phyloP scores from a whole-genome alignment of 139 green algal species.

The Picochlorum sp. region DNA sequence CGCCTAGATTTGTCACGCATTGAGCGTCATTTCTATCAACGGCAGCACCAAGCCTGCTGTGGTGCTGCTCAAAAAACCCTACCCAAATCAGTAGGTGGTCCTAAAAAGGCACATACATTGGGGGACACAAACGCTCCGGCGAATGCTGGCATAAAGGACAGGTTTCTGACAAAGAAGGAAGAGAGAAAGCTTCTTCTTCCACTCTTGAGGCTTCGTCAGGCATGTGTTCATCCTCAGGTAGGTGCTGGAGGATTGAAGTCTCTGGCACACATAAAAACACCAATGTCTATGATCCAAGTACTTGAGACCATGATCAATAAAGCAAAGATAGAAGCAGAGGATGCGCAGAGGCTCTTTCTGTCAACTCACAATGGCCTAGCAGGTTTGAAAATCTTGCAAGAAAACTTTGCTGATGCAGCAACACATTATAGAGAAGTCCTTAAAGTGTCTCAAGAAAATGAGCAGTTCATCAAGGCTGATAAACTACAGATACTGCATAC shows the following conservation, averaged over 20 bases:
- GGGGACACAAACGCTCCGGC: neutral
- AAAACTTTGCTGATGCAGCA: conserved; percentile 32
- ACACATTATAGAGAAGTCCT: conserved; percentile 61
- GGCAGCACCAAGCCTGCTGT: conserved; percentile 54
- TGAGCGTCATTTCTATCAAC: conserved; percentile 82
- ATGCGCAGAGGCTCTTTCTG: conserved; percentile 70
- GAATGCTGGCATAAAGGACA: conserved; percentile 11
- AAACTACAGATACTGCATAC: conserved; percentile 79
- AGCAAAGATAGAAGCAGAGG: conserved; percentile 74
- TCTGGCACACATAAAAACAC: conserved; percentile 18
- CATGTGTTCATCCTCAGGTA: conserved; percentile 84
- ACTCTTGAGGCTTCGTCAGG: conserved; percentile 78
- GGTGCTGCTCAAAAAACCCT: conserved; percentile 42
- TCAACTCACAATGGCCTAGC: conserved; percentile 72
- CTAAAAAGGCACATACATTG: neutral
- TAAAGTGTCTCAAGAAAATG: conserved; percentile 23
- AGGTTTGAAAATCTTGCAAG: conserved; percentile 57
- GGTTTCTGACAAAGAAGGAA: conserved; percentile 35
- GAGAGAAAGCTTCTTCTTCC: conserved; percentile 48
- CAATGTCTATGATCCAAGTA: conserved; percentile 82
- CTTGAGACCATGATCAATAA: conserved; percentile 56
- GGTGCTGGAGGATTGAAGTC: conserved; percentile 58
- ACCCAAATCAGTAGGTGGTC: conserved; percentile 6
- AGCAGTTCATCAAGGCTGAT: conserved; percentile 47
- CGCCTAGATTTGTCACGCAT: conserved; percentile 63